Evolutionary conservation across 208 protist species (phyloP).

Genomic region (Acanthamoeba lenticulata): DNA sequence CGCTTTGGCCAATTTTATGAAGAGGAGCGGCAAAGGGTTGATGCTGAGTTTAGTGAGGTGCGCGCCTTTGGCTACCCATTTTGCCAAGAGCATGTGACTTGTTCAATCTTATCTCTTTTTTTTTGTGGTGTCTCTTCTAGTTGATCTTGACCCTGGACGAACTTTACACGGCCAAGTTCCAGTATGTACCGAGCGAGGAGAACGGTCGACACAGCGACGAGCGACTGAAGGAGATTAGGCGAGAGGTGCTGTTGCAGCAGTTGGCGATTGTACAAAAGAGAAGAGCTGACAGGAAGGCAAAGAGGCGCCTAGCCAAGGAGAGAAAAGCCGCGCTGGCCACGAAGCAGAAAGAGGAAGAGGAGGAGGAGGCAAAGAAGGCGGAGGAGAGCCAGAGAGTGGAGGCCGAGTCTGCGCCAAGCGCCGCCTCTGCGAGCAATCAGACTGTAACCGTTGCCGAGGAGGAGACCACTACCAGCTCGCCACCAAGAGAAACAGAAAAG

Average conservation of each 20-base stretch:
- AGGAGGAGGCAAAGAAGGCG: neutral
- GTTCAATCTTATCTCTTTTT: neutral
- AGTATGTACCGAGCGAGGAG: neutral
- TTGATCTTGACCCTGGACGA: neutral
- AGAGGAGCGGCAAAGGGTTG: neutral
- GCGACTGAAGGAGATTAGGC: neutral
- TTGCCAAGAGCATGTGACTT: neutral
- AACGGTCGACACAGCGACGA: neutral
- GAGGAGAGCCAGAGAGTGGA: neutral
- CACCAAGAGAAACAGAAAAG: no score
- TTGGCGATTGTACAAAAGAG: neutral
- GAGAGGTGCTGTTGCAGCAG: neutral
- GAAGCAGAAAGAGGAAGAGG: neutral
- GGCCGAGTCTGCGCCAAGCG: no score
- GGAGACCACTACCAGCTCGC: no score
- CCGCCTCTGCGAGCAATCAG: no score
- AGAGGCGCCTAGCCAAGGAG: neutral
- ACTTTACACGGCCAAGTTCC: neutral
- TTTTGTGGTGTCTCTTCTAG: neutral
- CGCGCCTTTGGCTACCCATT: neutral
- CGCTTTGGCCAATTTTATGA: neutral
- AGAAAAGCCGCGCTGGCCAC: neutral
- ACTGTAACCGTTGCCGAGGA: no score
- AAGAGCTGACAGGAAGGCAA: neutral
- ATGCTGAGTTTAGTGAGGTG: slow-evolving; percentile 8